phyloP scores from a whole-genome alignment of 257 asterid species.

The Solanum microdontum region DNA sequence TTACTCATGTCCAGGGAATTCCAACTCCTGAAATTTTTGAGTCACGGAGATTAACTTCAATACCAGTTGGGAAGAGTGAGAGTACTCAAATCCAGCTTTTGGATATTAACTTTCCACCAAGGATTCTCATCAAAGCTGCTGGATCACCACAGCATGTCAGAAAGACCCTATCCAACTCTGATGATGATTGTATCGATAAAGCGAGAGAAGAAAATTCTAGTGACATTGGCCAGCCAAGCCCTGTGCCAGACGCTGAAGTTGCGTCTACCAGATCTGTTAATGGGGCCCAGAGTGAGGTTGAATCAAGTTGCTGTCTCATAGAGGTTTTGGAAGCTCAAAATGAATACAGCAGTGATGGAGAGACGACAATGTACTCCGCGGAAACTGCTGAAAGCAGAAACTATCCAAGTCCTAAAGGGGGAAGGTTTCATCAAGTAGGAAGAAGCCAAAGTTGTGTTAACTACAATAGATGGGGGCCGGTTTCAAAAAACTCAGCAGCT shows the following conservation, averaged over 20 bases:
- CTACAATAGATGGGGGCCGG: constrained; percentile 69
- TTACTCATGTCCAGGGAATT: constrained; percentile 43
- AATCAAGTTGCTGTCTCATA: constrained; percentile 50
- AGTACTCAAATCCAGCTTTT: constrained; percentile 54
- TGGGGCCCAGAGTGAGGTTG: constrained; percentile 60
- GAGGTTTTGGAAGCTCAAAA: constrained; percentile 29
- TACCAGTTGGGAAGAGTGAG: constrained; percentile 38
- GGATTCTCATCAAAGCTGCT: constrained; percentile 25
- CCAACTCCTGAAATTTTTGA: constrained; percentile 73
- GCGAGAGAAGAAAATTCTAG: constrained; percentile 17
- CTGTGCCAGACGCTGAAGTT: constrained; percentile 40
- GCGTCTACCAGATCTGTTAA: constrained; percentile 72
- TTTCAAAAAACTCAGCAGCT: constrained; percentile 42
- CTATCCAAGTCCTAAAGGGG: constrained; percentile 58
- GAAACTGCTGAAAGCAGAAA: constrained; percentile 97
- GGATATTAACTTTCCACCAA: constrained; percentile 91
- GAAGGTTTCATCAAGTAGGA: constrained; percentile 52
- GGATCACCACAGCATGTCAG: constrained; percentile 28
- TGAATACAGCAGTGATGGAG: constrained; percentile 88
- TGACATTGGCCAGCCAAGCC: constrained; percentile 19
- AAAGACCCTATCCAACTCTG: constrained; percentile 22
- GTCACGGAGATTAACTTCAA: constrained; percentile 56
- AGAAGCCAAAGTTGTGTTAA: constrained; percentile 94
- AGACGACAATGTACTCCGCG: constrained; percentile 96
- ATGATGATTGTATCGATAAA: constrained; percentile 26